Evolutionary conservation across 2,329 filamentous ascomycete species (phyloP).

Genomic region (Botryotinia narcissicola): DNA sequence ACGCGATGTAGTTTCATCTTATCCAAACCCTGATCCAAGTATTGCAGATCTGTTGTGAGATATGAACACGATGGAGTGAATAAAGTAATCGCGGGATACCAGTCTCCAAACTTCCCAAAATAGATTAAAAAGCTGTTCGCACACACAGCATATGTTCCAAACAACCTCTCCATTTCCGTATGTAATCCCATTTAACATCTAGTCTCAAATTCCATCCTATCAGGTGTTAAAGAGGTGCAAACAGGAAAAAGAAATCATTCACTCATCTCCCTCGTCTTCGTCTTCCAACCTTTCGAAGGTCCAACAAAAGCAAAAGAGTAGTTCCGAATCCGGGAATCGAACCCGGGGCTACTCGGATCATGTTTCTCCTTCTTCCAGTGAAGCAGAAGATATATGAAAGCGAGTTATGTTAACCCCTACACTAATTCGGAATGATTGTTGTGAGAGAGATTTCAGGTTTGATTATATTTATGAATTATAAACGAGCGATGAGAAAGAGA

Average conservation of each 20-base stretch:
- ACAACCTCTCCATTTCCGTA: background rate
- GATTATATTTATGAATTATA: background rate
- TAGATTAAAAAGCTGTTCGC: background rate
- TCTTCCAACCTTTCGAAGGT: background rate
- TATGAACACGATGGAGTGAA: background rate
- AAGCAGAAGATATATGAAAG: background rate
- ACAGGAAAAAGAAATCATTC: background rate
- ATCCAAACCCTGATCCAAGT: background rate
- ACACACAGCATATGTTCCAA: background rate
- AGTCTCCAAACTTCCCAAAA: background rate
- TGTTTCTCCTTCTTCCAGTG: background rate
- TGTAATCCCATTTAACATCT: background rate
- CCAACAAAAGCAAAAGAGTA: background rate
- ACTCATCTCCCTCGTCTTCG: background rate
- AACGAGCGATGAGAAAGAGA: background rate
- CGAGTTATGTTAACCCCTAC: slow-evolving; percentile 9
- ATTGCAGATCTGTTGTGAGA: background rate
- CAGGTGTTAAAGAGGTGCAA: background rate
- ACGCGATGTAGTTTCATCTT: background rate
- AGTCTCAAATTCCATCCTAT: background rate
- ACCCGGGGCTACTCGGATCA: slow-evolving; percentile 10
- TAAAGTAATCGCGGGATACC: background rate
- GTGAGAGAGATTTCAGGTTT: fast-evolving
- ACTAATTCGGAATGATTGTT: slow-evolving; percentile 6
- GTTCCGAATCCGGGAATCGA: slow-evolving; percentile 15